Evolutionary conservation across 495 filamentous ascomycete genomes (phyloP).

Genomic region (Podospora didyma): DNA sequence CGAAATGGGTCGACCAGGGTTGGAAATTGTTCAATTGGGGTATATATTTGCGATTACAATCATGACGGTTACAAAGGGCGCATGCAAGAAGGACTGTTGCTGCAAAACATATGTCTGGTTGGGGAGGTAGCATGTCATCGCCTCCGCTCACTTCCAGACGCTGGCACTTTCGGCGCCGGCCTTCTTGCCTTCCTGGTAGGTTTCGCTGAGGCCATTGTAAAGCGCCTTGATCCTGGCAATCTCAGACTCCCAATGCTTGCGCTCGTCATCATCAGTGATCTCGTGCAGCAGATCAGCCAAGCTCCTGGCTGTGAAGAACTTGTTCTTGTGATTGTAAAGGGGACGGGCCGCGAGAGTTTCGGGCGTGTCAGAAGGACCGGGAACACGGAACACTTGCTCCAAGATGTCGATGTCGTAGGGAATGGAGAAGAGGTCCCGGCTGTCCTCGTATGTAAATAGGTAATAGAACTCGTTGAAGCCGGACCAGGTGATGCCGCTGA

Average conservation of each 20-base stretch:
- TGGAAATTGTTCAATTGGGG: not conserved
- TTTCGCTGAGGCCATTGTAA: slow-evolving; percentile 32
- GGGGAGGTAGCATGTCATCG: not conserved
- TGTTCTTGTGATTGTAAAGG: slow-evolving; percentile 37
- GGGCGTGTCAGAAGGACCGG: slow-evolving; percentile 19
- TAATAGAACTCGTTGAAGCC: slow-evolving; percentile 43
- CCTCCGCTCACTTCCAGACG: slow-evolving; percentile 33
- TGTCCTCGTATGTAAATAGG: slow-evolving; percentile 43
- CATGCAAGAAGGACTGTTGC: not conserved
- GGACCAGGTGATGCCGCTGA: slow-evolving; percentile 40
- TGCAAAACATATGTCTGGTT: not conserved
- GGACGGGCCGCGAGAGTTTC: slow-evolving; percentile 23
- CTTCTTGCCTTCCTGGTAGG: slow-evolving; percentile 34
- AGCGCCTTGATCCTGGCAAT: slow-evolving; percentile 31
- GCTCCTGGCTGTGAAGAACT: slow-evolving; percentile 38
- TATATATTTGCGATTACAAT: too few species aligned
- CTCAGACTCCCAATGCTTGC: slow-evolving; percentile 19
- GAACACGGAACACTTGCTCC: slow-evolving; percentile 37
- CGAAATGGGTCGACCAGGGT: not conserved
- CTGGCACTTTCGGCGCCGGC: slow-evolving; percentile 32
- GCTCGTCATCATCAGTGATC: slow-evolving; percentile 21
- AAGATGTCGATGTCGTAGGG: slow-evolving; percentile 41
- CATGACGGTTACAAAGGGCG: not conserved
- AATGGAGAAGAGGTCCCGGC: slow-evolving; percentile 34
- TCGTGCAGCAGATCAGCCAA: slow-evolving; percentile 28